Evolutionary conservation across 1,284 basidiomycete species (phyloP), one percentile per base, ranked within the genome.

Genomic region (Kwoniella shivajii): DNA sequence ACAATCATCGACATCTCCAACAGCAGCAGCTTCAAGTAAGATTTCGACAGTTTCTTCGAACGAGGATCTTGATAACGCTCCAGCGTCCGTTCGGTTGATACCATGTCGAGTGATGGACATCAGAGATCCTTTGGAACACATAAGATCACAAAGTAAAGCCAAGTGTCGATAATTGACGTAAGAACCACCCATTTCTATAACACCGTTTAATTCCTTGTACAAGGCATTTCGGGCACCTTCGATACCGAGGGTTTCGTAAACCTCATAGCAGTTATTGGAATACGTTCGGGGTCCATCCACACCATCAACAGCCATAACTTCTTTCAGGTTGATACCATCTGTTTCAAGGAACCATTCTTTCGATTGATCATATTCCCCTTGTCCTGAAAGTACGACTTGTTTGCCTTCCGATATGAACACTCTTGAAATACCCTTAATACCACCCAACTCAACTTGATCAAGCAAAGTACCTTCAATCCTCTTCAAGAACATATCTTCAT

Each of bases 21-120:
- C 90, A 1, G 95, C 92, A 0, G 96, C 96, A 0, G 96, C 96
- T 75, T 99, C 96, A 87, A 99, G 94, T 56, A 99, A 79, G 66
- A 99, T 97, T 78, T 99, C 96, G 61, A 98, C 96, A 0, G 96
- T 99, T 82, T 99, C 96, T 78, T 99, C 96, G 83, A 99, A 99
- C 3, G 96, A 98, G 79, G 93, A 98, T 46, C 96, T 84, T 88
- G 99, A 98, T 52, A 99, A 83, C 1, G 96, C 95, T 38, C 93
- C 93, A 10, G 93, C 95, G 69, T 98, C 93, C 29, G 95, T 90
- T 54, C 95, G 88, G 79, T 99, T 99, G 80, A 99, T 99, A 78
- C 96, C 96, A 73, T 99, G 96, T 48, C 96, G 92, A 46, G 96
- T 99, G 79, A 99, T 99, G 11, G 95, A 92, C 95, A 99, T 99